Percentiles rank a stretch among this genome's conserved stretches.
phyloP scores from a whole-genome alignment of 352 stramenopile species.

The Globisporangium nodosum region DNA sequence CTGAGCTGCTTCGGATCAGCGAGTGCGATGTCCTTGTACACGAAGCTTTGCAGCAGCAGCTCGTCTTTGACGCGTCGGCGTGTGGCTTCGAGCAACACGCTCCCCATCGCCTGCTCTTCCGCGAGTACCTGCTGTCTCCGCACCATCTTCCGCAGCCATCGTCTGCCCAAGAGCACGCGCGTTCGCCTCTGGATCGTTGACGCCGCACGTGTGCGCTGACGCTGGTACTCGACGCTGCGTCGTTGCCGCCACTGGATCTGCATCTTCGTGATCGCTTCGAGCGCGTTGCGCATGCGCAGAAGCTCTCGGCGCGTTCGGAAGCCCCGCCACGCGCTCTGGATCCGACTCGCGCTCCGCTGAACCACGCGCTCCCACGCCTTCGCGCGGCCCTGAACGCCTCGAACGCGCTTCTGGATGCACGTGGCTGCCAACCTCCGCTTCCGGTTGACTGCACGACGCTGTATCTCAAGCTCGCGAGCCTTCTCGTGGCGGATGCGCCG shows the following conservation, averaged over 20 bases:
- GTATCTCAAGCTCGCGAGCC: conserved; percentile 19
- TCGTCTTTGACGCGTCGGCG: conserved; percentile 43
- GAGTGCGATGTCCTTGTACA: conserved; percentile 24
- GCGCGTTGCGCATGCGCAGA: conserved; percentile 29
- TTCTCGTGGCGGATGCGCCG: conserved; percentile 37
- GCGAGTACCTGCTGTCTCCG: conserved; percentile 40
- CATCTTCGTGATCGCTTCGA: conserved; percentile 44
- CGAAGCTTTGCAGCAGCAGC: conserved; percentile 62
- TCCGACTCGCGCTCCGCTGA: conserved; percentile 28
- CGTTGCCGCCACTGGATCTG: conserved; percentile 38
- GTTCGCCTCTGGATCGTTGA: conserved; percentile 33
- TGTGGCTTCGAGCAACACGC: conserved; percentile 39
- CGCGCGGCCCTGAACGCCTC: conserved; percentile 38
- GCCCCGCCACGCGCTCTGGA: conserved; percentile 55
- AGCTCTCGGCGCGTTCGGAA: conserved; percentile 40
- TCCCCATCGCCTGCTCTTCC: conserved; percentile 49
- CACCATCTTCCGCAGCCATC: conserved; percentile 32
- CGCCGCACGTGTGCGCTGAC: conserved; percentile 17
- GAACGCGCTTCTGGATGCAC: conserved; percentile 56
- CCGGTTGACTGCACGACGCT: conserved; percentile 23
- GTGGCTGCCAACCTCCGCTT: conserved; percentile 27
- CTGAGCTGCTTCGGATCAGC: too few species aligned
- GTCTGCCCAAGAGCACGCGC: conserved; percentile 31
- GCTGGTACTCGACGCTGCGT: conserved; percentile 23
- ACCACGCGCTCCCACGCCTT: conserved; percentile 35